phyloP scores from a whole-genome alignment of 192 early-diverging fungal species.

The Oehlia diaphana region DNA sequence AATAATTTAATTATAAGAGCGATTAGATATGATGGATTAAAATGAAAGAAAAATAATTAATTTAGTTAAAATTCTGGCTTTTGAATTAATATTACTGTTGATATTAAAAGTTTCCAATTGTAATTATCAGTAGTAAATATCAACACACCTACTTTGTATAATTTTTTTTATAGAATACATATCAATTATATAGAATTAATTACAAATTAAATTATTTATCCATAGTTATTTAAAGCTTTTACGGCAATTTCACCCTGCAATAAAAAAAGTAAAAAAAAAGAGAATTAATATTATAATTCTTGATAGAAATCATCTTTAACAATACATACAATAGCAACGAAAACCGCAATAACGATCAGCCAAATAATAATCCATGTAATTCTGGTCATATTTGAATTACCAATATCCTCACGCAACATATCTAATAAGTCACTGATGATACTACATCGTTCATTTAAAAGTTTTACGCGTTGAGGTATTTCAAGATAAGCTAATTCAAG shows the following conservation, averaged over 20 bases:
- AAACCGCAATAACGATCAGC: slow-evolving; percentile 51
- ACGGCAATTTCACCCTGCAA: slow-evolving; percentile 11
- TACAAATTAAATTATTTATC: not conserved
- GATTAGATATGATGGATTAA: no score
- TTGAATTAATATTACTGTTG: no score
- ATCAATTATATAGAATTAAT: no score
- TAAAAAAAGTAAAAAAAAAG: not conserved
- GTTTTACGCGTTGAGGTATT: slow-evolving; percentile 59
- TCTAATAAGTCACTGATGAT: slow-evolving; percentile 62
- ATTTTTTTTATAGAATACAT: no score
- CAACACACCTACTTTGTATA: no score
- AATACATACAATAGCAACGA: slow-evolving; percentile 37
- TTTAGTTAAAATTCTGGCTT: no score
- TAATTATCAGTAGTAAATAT: no score
- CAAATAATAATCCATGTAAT: slow-evolving; percentile 66
- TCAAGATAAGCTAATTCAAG: slow-evolving; percentile 64
- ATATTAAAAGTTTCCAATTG: no score
- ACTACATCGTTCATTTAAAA: slow-evolving; percentile 56
- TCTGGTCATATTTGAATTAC: slow-evolving; percentile 54
- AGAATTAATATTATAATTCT: not conserved
- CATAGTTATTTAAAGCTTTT: not conserved
- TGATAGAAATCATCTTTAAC: not conserved
- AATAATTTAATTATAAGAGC: no score
- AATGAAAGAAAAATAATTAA: no score
- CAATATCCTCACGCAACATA: slow-evolving; percentile 63